Evolutionary conservation across 345 rosid genomes (phyloP).

Genomic region (Aquilaria malaccensis): DNA sequence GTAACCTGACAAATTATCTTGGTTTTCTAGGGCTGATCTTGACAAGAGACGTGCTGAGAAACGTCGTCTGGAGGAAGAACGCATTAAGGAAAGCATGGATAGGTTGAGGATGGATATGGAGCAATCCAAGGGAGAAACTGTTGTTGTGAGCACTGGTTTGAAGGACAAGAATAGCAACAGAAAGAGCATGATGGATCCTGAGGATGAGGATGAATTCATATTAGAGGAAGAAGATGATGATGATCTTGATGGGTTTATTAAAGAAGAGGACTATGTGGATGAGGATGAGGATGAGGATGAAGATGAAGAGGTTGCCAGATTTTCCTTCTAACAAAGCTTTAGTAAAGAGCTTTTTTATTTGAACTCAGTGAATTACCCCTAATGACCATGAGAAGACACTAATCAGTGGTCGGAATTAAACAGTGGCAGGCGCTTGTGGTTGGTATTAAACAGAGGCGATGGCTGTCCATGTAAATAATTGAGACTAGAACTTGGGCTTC

Average conservation of each 20-base stretch:
- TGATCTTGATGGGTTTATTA: conserved; percentile 21
- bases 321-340: conserved; percentile 17
- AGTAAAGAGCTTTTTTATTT: neutral
- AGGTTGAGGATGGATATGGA: conserved; percentile 66
- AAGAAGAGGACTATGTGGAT: conserved; percentile 32
- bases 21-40: conserved; percentile 53
- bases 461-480: no score
- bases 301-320: conserved; percentile 48
- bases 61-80: conserved; percentile 59
- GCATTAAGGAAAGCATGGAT: conserved; percentile 49
- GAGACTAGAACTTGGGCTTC: no score
- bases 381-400: no score
- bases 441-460: no score
- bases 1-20: neutral
- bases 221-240: conserved; percentile 32
- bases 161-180: conserved; percentile 28
- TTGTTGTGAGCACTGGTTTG: conserved; percentile 60
- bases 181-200: conserved; percentile 30
- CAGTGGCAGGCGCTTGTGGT: no score
- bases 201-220: conserved; percentile 33
- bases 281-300: conserved; percentile 61
- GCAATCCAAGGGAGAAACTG: conserved; percentile 60
- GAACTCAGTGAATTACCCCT: no score
- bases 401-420: no score
- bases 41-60: conserved; percentile 74